Evolutionary conservation across 768 basidiomycete species (phyloP).

Genomic region (Naganishia antarctica): DNA sequence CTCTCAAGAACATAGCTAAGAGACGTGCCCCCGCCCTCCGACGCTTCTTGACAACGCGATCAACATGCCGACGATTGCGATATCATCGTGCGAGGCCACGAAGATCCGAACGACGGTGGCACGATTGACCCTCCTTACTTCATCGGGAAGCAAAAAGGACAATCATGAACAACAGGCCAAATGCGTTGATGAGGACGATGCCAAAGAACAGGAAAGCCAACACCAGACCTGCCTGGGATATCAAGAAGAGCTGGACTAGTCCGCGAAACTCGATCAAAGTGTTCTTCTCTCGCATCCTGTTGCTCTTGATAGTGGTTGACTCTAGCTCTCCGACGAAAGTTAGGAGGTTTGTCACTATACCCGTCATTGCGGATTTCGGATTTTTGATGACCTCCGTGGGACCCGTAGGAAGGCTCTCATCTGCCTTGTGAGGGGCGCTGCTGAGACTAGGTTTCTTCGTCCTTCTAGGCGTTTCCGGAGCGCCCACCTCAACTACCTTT

Average conservation of each 20-base stretch:
- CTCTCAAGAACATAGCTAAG: too few species aligned
- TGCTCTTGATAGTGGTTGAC: not conserved
- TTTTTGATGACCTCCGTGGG: not conserved
- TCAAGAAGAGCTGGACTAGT: slow-evolving; percentile 5
- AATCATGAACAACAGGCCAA: slow-evolving; percentile 1
- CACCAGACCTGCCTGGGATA: not conserved
- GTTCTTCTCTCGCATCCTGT: slow-evolving; percentile 5
- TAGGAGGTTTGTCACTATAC: not conserved
- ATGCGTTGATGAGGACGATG: slow-evolving; percentile 7
- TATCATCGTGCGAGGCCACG: too few species aligned
- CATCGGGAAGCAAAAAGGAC: not conserved
- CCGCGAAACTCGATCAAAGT: not conserved
- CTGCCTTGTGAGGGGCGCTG: too few species aligned
- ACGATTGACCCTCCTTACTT: not conserved
- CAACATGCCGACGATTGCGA: too few species aligned
- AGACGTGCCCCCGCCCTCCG: too few species aligned
- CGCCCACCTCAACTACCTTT: too few species aligned
- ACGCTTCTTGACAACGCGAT: too few species aligned
- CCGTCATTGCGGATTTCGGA: not conserved
- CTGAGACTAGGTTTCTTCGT: too few species aligned
- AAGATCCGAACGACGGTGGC: too few species aligned
- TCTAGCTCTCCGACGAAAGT: not conserved
- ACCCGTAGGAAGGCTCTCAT: too few species aligned
- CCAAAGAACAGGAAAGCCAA: not conserved
- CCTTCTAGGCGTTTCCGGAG: too few species aligned